Conservation (phyloP, 306 rosid species). For the Mimosa bimucronata region DNA sequence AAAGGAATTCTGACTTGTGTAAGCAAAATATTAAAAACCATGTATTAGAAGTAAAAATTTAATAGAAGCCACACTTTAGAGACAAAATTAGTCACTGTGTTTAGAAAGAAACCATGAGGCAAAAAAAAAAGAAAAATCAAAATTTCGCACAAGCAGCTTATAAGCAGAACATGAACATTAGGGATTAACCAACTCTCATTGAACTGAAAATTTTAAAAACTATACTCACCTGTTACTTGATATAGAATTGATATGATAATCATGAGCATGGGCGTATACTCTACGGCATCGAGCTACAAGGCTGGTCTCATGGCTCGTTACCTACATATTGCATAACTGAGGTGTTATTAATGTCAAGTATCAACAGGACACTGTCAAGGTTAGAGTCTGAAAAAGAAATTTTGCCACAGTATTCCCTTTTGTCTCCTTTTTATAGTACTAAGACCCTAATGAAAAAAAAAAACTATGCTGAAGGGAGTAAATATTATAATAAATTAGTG, state of each 20-base stretch:
- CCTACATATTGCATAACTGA: conserved; percentile 57
- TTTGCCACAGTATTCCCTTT: conserved; percentile 2
- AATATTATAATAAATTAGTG: conserved; percentile 22
- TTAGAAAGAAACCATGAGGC: conserved; percentile 8
- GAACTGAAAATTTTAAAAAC: not conserved
- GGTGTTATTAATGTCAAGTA: conserved; percentile 38
- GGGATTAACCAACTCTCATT: conserved; percentile 4
- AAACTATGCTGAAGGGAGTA: not conserved
- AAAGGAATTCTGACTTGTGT: not conserved
- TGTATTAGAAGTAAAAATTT: not conserved
- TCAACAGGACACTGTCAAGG: conserved; percentile 26
- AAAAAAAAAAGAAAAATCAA: not conserved
- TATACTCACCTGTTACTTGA: conserved; percentile 90
- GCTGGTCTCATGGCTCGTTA: conserved; percentile 86
- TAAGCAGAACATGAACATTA: not conserved
- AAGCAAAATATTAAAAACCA: not conserved
- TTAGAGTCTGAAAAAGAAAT: conserved; percentile 21
- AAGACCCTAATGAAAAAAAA: not conserved
- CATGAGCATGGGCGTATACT: conserved; percentile 99
- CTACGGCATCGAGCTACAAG: conserved; percentile 91
- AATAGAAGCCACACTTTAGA: conserved; percentile 12
- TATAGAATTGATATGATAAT: conserved; percentile 96
- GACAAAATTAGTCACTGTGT: conserved; percentile 10
- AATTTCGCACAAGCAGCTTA: not conserved
- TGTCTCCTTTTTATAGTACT: conserved; percentile 1